Evolutionary conservation across 106 monocot genomes (phyloP).

Genomic region (Phalaenopsis aphrodite): DNA sequence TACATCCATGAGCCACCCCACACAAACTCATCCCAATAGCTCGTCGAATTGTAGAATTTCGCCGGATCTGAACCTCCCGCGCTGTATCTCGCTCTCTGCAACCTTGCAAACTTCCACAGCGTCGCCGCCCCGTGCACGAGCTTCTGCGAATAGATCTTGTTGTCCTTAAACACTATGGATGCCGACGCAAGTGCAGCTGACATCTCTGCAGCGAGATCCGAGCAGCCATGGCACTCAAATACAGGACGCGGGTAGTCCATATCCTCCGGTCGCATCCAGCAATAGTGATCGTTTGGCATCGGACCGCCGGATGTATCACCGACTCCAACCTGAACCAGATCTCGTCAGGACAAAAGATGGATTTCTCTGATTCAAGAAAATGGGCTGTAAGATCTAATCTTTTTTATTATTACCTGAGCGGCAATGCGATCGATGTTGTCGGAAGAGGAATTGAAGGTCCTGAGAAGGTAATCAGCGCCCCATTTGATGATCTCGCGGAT

Average conservation of each 20-base stretch:
- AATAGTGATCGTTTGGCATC: constrained; percentile 77
- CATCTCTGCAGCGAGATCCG: constrained; percentile 91
- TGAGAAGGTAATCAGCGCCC: constrained; percentile 79
- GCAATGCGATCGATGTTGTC: constrained; percentile 67
- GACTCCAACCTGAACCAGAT: constrained; percentile 43
- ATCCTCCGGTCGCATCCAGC: constrained; percentile 85
- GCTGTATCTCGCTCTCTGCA: constrained; percentile 46
- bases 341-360: not conserved
- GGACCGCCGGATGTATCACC: constrained; percentile 39
- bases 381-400: not conserved
- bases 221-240: constrained; percentile 58
- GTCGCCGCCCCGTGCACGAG: constrained; percentile 80
- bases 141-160: constrained; percentile 72
- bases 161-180: constrained; percentile 90
- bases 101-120: constrained; percentile 57
- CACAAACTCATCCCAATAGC: constrained; percentile 85
- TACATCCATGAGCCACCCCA: constrained; percentile 96
- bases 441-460: constrained; percentile 80
- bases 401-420: constrained; percentile 40
- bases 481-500: constrained; percentile 78
- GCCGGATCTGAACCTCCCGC: constrained; percentile 27
- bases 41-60: constrained; percentile 41
- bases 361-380: not conserved
- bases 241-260: constrained; percentile 79
- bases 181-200: constrained; percentile 71